Base-by-base conservation (phyloP, 2,329 filamentous ascomycete genomes). In the Ophiostoma piceae region DNA sequence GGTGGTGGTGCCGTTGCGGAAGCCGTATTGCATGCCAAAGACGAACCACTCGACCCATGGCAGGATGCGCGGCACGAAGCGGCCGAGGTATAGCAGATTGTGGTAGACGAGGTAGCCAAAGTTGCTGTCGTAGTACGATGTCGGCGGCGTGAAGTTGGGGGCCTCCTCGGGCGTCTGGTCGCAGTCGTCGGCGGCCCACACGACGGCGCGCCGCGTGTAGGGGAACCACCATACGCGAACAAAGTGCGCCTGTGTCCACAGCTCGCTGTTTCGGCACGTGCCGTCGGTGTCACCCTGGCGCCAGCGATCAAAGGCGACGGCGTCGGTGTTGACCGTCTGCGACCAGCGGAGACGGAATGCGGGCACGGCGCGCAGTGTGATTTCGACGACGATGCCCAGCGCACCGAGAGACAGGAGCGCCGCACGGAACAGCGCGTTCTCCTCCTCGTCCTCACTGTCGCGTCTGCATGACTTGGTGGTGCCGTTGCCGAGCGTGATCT, bases 161-260 rank as follows among this genome's bases (percentile, higher is more conserved):
- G 66, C 70, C 14, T 72, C 73, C 26, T 47, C 66, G 2, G 73
- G 74, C 0, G 87, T 82, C 70, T 89, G 86, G 9, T 87, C 82
- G 0, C 92, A 92, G 77, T 91, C 90, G 66, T 92, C 85, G n/a
- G 93, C 95, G 57, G 87, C 87, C 95, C 95, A 99, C 65, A 96
- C 86, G 66, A 98, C 91, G 0, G 92, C 92, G 65, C 92, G 87
- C 70, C 92, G 87, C 77, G 91, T 92, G 80, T 98, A 97, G 0
- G 95, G 95, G 77, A 97, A 89, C 95, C 95, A 99, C 94, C 95
- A 99, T 37, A 97, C 92, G 37, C 95, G 87, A 35, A 96, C 92
- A 76, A 94, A 99, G 79, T 98, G 93, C 72, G 89, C 87, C 72
- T 88, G 85, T 1, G 87, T 92, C 94, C 95, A 98, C 16, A 98